Conservation (phyloP, 2,329 filamentous ascomycete species). For the Penicillium sp. region DNA sequence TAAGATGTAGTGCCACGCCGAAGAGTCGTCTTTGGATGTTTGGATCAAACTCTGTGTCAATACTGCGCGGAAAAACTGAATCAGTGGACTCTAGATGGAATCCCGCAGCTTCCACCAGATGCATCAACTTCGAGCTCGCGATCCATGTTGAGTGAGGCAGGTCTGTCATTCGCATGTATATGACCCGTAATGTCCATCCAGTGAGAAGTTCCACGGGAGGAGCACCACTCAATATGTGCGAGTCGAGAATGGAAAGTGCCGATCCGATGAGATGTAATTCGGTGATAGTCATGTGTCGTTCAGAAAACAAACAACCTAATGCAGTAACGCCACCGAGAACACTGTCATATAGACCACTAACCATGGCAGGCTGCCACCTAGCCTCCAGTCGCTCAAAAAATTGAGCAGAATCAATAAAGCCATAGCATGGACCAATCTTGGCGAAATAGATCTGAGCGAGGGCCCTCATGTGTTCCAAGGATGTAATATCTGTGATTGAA, state of each 20-base stretch:
- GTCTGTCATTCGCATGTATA: constrained; percentile 53
- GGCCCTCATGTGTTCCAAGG: constrained; percentile 45
- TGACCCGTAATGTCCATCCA: constrained; percentile 50
- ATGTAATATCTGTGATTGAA: constrained; percentile 46
- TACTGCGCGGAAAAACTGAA: constrained; percentile 12
- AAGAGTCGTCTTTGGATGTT: constrained; percentile 45
- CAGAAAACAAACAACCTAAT: constrained; percentile 52
- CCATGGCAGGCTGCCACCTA: constrained; percentile 22
- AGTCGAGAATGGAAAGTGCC: constrained; percentile 46
- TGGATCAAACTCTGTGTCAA: constrained; percentile 14
- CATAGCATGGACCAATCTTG: constrained; percentile 53
- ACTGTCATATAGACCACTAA: constrained; percentile 41
- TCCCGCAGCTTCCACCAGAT: constrained; percentile 53
- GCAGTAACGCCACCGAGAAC: constrained; percentile 54
- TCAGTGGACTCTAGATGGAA: constrained; percentile 23
- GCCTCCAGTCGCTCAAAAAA: constrained; percentile 23
- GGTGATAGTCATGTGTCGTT: constrained; percentile 37
- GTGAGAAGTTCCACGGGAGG: constrained; percentile 30
- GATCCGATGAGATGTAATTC: constrained; percentile 50
- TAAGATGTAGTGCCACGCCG: constrained; percentile 55
- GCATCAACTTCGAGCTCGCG: constrained; percentile 35
- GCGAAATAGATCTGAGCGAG: constrained; percentile 50
- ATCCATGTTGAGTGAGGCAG: constrained; percentile 49
- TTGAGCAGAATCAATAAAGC: constrained; percentile 41
- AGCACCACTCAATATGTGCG: constrained; percentile 8